A percentile compares a stretch with the other conserved stretches of the same genome.
Conservation (phyloP, 2,329 filamentous ascomycete genomes). For the Raffaelea deltoideospora region DNA sequence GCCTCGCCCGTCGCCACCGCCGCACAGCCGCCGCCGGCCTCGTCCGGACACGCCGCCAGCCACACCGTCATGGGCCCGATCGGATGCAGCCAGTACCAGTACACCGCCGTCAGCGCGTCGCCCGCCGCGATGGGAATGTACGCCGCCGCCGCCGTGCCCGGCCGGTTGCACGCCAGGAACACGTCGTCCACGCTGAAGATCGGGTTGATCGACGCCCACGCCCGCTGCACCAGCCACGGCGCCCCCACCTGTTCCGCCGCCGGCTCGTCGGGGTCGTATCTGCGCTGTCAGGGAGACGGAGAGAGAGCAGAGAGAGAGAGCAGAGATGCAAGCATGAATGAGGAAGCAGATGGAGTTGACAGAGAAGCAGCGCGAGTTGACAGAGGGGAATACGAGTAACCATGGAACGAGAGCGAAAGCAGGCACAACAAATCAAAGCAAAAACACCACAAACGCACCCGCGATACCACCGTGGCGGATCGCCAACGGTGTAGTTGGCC, state of each 20-base stretch:
- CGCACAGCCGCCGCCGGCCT: conserved; percentile 13
- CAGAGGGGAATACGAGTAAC: background rate
- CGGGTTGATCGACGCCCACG: conserved; percentile 22
- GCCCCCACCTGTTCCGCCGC: conserved; percentile 17
- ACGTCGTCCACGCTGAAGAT: conserved; percentile 19
- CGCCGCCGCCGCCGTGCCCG: conserved; percentile 17
- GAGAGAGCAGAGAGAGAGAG: background rate
- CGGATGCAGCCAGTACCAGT: conserved; percentile 26
- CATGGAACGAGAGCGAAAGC: no score
- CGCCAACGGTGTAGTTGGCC: conserved; percentile 24
- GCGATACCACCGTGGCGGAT: conserved; percentile 21
- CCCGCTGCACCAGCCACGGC: conserved; percentile 22
- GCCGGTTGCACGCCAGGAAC: conserved; percentile 21
- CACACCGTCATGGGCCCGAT: conserved; percentile 24
- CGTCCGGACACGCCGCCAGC: conserved; percentile 17
- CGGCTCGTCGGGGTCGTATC: conserved; percentile 19
- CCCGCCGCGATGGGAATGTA: conserved; percentile 22
- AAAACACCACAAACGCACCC: conserved; percentile 14
- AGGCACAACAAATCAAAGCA: no score
- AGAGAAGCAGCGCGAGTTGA: background rate
- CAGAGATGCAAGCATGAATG: background rate
- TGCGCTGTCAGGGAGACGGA: conserved; percentile 5
- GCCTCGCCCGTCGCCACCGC: conserved; percentile 13
- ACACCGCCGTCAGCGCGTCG: conserved; percentile 21
- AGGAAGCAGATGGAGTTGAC: background rate